Percentiles rank a stretch among this genome's conserved stretches.
These are phyloP conservation scores for Collybia mongolica DNA, from an alignment of 768 basidiomycete genomes.

Conservation along the genomic window DNA sequence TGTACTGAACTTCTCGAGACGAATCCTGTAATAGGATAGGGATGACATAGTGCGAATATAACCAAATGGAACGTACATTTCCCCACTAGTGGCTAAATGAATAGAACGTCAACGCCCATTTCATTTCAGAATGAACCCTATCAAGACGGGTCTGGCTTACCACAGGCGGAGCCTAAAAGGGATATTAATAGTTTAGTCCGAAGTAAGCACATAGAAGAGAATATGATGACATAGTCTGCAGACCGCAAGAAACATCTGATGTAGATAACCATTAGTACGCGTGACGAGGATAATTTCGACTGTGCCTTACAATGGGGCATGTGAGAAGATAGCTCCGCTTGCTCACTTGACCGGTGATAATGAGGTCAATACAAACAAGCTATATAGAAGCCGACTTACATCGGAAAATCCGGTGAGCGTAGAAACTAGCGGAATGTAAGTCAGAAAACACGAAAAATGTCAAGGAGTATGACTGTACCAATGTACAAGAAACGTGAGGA, in stretches of 20 bases:
- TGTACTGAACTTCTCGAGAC: conserved; percentile 8
- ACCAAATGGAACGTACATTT: conserved; percentile 18
- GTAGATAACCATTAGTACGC: background rate
- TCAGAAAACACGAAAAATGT: background rate
- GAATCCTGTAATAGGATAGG: conserved; percentile 15
- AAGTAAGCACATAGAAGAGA: background rate
- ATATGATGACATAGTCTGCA: conserved; percentile 19
- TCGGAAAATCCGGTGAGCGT: conserved; percentile 22
- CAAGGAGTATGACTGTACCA: conserved; percentile 12
- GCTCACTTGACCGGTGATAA: conserved; percentile 18
- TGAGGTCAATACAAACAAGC: background rate
- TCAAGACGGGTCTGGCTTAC: conserved; percentile 2
- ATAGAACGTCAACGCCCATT: background rate
- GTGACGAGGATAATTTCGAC: too few relatives aligned
- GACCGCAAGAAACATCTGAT: conserved; percentile 20
- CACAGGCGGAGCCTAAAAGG: conserved; percentile 13
- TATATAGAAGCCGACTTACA: conserved; percentile 12
- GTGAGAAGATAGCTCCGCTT: conserved; percentile 19
- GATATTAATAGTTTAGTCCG: background rate
- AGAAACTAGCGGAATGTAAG: conserved; percentile 15
- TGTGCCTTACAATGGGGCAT: conserved; percentile 20
- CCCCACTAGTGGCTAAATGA: conserved; percentile 17
- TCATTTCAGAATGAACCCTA: too few relatives aligned
- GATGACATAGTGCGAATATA: background rate
- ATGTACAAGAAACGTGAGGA: conserved; percentile 27